Conservation (phyloP, 345 rosid genomes). For the Ceriops zippeliana region DNA sequence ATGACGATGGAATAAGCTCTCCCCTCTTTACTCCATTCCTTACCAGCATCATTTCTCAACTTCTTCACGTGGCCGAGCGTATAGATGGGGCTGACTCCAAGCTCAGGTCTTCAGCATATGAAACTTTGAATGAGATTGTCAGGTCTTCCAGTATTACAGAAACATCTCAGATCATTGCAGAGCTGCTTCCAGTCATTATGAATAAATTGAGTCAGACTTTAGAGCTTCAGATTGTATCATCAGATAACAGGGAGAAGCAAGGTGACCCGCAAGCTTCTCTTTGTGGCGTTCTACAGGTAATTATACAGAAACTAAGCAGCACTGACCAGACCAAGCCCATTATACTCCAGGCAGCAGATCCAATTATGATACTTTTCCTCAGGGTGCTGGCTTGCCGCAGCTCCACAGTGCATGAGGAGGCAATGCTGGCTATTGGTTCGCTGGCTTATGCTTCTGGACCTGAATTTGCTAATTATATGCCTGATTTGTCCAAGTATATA, state of each 20-base stretch:
- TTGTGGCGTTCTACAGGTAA: slow-evolving; percentile 92
- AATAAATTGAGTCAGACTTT: slow-evolving; percentile 62
- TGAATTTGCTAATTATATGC: slow-evolving; percentile 73
- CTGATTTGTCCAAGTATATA: slow-evolving; percentile 68
- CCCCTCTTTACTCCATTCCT: slow-evolving; percentile 70
- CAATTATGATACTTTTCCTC: slow-evolving; percentile 79
- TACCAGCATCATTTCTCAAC: slow-evolving; percentile 54
- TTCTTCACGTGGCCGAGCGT: slow-evolving; percentile 71
- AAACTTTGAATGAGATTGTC: slow-evolving; percentile 86
- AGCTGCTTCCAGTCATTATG: slow-evolving; percentile 80
- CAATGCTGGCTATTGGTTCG: slow-evolving; percentile 97
- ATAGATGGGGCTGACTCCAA: slow-evolving; percentile 64
- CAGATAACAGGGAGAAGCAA: slow-evolving; percentile 89
- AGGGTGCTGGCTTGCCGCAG: slow-evolving; percentile 82
- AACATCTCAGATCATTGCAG: slow-evolving; percentile 56
- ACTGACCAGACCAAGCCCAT: slow-evolving; percentile 57
- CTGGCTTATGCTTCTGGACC: slow-evolving; percentile 88
- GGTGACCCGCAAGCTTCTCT: slow-evolving; percentile 87
- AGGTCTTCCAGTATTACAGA: slow-evolving; percentile 72
- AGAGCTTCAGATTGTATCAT: slow-evolving; percentile 61
- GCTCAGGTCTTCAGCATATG: slow-evolving; percentile 79
- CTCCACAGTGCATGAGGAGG: slow-evolving; percentile 97
- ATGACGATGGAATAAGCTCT: slow-evolving; percentile 61
- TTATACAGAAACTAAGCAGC: slow-evolving; percentile 78
- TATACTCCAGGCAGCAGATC: slow-evolving; percentile 66